A percentile compares a stretch with the other conserved stretches of the same genome.
Evolutionary conservation across 164 flowering plant species (phyloP).

Genomic region (Akebia trifoliata): DNA sequence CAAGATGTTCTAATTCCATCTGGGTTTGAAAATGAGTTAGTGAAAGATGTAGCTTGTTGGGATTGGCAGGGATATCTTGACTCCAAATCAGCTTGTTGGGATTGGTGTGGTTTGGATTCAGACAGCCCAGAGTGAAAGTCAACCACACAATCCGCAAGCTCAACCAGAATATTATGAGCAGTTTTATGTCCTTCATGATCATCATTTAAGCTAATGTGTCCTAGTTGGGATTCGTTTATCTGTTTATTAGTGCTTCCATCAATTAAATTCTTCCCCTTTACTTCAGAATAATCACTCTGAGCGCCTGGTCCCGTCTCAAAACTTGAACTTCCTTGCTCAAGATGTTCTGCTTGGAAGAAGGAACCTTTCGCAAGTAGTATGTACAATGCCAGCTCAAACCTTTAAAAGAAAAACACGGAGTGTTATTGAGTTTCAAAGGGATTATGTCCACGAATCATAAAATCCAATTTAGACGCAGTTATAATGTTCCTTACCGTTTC

Average conservation of each 20-base stretch:
- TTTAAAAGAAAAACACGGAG: constrained; percentile 15
- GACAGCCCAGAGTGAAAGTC: constrained; percentile 41
- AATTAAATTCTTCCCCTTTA: constrained; percentile 35
- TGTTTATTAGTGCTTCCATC: constrained; percentile 24
- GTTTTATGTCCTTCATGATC: constrained; percentile 32
- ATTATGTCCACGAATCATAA: background rate
- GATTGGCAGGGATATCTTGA: constrained; percentile 34
- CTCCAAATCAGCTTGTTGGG: constrained; percentile 32
- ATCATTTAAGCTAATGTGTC: constrained; percentile 35
- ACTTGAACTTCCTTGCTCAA: constrained; percentile 44
- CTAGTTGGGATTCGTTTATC: constrained; percentile 42
- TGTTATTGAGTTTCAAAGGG: constrained; percentile 8
- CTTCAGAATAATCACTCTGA: constrained; percentile 30
- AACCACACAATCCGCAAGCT: constrained; percentile 55
- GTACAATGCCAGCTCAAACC: constrained; percentile 90
- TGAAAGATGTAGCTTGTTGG: constrained; percentile 34
- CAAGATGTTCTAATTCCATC: constrained; percentile 39
- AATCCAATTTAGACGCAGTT: constrained; percentile 3
- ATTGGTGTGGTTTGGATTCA: constrained; percentile 30
- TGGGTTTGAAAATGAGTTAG: constrained; percentile 33
- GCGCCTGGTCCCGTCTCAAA: constrained; percentile 30
- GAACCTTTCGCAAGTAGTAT: constrained; percentile 70
- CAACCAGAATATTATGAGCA: constrained; percentile 47
- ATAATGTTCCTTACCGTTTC: constrained; percentile 50
- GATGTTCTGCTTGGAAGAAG: constrained; percentile 36